A percentile compares a stretch with the other conserved stretches of the same genome.
These are phyloP conservation scores for Craterostigma plantagineum DNA, from an alignment of 257 asterid genomes.

Conservation along the genomic window DNA sequence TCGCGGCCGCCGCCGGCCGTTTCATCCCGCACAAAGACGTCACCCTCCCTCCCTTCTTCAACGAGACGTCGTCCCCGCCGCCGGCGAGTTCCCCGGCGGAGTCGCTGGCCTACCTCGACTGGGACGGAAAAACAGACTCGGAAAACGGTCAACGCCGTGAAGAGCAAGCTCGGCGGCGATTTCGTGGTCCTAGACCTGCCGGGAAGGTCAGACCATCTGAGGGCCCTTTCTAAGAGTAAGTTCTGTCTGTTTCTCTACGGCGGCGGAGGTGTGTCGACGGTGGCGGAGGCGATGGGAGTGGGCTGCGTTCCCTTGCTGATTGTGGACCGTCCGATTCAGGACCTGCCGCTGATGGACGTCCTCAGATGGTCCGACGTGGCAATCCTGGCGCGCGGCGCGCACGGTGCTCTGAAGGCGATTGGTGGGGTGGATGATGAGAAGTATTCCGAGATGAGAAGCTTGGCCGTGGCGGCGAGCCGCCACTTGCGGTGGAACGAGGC, in stretches of 20 bases:
- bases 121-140: constrained; percentile 31
- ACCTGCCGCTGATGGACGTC: constrained; percentile 66
- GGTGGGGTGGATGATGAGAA: constrained; percentile 25
- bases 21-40: constrained; percentile 81
- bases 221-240: constrained; percentile 22
- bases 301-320: constrained; percentile 86
- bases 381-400: constrained; percentile 27
- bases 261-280: constrained; percentile 25
- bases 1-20: constrained; percentile 53
- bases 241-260: constrained; percentile 45
- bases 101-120: constrained; percentile 30
- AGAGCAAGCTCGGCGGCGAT: constrained; percentile 27
- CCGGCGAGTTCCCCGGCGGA: constrained; percentile 9
- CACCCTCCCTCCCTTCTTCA: constrained; percentile 23
- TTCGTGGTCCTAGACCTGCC: constrained; percentile 29
- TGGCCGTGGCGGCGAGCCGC: constrained; percentile 41
- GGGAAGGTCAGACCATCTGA: constrained; percentile 12
- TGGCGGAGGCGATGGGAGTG: constrained; percentile 43
- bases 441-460: constrained; percentile 34
- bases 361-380: constrained; percentile 56
- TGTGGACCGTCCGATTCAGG: constrained; percentile 76
- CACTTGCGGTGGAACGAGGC: constrained; percentile 69
- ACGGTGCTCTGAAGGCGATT: constrained; percentile 42
- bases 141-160: constrained; percentile 14
- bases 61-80: constrained; percentile 6